Base-by-base conservation (phyloP, 2,329 filamentous ascomycete genomes). In the Hortaea sp. region DNA sequence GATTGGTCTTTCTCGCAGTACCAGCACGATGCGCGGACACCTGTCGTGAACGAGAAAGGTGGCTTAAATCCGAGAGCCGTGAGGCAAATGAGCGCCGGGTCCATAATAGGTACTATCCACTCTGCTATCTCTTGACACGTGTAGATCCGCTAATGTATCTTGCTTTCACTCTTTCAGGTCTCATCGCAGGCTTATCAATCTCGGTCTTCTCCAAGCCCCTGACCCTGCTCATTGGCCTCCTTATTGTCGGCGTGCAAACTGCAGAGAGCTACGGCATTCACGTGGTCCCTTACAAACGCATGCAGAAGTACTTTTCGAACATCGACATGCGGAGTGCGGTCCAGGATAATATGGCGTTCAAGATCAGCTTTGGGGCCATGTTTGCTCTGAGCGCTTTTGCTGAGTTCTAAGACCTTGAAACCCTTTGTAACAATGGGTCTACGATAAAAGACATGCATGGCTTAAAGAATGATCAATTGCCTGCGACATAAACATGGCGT, bases 201-300 rank as follows among this genome's bases (percentile, higher is more conserved):
- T 79, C 80, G 48, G 69, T 83, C 11, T 87, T 89, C 63, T 87
- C 82, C 6, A 79, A 78, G 59, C 78, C 82, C 1, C 67, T 89
- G 41, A 81, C 83, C 1, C 58, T 88, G 11, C 62, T 89, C 13
- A 67, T 84, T 13, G 84, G 84, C 0, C 58, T 86, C 9, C 65
- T 80, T 7, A 75, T 85, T 27, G 69, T 85, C 10, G 70, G 77
- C 29, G 59, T 84, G 11, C 79, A 85, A 68, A 70, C 68, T 48
- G 66, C 74, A 39, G 72, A 76, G 55, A 69, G 63, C 29, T 67
- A 73, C 44, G 74, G 74, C 28, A 71, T 78, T 43, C 68, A 73
- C 51, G 49, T 78, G 11, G 59, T 75, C 7, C 72, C 72, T 1
- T 74, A 73, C 51, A 59, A 64, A 34, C 63, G 58, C 29, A 54